Evolutionary conservation across 2,329 filamentous ascomycete species (phyloP), one percentile per base, ranked within the genome.

Genomic region (Lachnum nothofagi): DNA sequence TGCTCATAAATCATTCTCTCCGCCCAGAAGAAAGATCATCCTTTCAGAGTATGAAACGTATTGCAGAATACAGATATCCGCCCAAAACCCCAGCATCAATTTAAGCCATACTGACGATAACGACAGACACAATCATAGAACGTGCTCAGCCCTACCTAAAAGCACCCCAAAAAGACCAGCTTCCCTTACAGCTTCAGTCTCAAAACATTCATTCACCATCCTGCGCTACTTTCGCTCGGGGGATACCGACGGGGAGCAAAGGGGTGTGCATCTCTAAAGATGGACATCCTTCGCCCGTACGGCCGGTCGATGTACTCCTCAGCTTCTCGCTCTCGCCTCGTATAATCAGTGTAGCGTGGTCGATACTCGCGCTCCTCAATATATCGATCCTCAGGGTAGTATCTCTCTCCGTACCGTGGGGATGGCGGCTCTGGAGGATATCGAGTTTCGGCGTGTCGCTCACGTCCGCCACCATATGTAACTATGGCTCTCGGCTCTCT

Each of bases 271-370:
- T 33, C 35, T 27, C n/a, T 29, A 23, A 10, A 29, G 41, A 46
- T 40, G n/a, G 31, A 42, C 39, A 38, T 23, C 42, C 51, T 24
- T 52, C 52, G 34, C 4, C 41, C 34, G 27, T 49, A 46, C 14
- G 42, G 38, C 29, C 46, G 33, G 8, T 53, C 53, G n/a, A 60
- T 59, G 29, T 60, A 60, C 2, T 59, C 54, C 35, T 58, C 54
- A 23, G 50, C 56, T 5, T 52, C 48, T 27, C 46, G 51, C 12
- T 58, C 53, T 24, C 44, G 37, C 38, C 40, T 35, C 9, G 6
- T 19, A 22, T 48, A 48, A 16, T 47, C 44, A 22, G 7, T 29
- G n/a, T n/a, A n/a, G 7, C 35, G 22, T 3, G 33, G 44, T 24
- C 20, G 37, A 23, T 22, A 31, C 3, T 25, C 45, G 10, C 45